Conservation (phyloP, 2,329 filamentous ascomycete genomes). For the Ilyonectria destructans region DNA sequence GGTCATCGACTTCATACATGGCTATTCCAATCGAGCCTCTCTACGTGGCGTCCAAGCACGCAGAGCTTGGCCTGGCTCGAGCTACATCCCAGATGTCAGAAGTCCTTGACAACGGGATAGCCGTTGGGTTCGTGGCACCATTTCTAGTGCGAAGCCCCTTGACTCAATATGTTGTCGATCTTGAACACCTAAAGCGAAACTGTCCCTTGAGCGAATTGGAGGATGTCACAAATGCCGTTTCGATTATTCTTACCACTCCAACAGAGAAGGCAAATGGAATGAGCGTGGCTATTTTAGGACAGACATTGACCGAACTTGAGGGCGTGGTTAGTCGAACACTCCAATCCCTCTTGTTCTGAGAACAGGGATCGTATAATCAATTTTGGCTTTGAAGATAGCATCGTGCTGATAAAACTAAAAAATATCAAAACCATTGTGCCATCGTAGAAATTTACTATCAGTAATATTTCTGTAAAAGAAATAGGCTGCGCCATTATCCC, state of each 20-base stretch:
- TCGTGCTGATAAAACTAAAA: too few species aligned
- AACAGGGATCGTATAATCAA: too few species aligned
- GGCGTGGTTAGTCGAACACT: too few species aligned
- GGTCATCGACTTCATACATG: conserved; percentile 12
- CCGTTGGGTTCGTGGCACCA: conserved; percentile 5
- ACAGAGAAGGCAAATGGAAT: conserved; percentile 1
- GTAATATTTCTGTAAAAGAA: too few species aligned
- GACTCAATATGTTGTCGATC: background rate
- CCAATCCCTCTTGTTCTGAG: too few species aligned
- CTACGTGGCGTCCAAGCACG: conserved; percentile 17
- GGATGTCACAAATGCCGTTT: conserved; percentile 8
- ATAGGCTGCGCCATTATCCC: too few species aligned
- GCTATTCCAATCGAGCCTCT: conserved; percentile 4
- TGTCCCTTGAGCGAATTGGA: background rate
- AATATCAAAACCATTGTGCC: too few species aligned
- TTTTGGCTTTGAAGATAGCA: too few species aligned
- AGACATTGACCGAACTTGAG: background rate
- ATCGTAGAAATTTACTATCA: too few species aligned
- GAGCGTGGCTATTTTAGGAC: background rate
- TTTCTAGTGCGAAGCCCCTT: background rate
- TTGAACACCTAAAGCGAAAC: background rate
- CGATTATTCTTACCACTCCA: background rate
- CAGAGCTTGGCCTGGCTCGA: conserved; percentile 2
- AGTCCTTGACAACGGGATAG: conserved; percentile 4
- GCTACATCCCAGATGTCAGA: conserved; percentile 6